phyloP scores from a whole-genome alignment of 1,284 basidiomycete species.

The Trichosporon sp. region DNA sequence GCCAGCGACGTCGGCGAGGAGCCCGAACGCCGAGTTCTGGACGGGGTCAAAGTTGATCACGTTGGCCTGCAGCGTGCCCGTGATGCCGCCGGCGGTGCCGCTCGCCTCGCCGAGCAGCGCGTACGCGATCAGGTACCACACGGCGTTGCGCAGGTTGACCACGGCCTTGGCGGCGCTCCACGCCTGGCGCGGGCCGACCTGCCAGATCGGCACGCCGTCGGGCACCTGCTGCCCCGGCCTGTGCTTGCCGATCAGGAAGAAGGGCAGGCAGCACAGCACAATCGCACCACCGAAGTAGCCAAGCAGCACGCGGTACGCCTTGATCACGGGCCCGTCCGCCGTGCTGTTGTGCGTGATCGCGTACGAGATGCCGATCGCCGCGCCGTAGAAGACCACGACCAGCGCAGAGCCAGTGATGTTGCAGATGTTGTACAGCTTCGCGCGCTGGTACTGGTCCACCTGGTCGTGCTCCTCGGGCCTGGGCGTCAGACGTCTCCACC shows the following conservation, averaged over 20 bases:
- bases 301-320: slow-evolving; percentile 15
- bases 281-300: slow-evolving; percentile 17
- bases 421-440: slow-evolving; percentile 21
- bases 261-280: slow-evolving; percentile 14
- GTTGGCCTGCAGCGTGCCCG: slow-evolving; percentile 18
- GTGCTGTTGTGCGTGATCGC: slow-evolving; percentile 11
- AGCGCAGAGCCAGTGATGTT: slow-evolving; percentile 13
- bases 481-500: not conserved
- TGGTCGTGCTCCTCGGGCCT: slow-evolving; percentile 21
- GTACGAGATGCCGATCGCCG: slow-evolving; percentile 12
- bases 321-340: not conserved
- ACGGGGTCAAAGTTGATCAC: slow-evolving; percentile 18
- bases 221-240: slow-evolving; percentile 23
- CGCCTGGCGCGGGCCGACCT: slow-evolving; percentile 15
- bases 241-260: slow-evolving; percentile 16
- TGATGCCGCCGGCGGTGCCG: slow-evolving; percentile 14
- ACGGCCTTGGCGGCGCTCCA: slow-evolving; percentile 16
- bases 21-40: slow-evolving; percentile 12
- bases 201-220: slow-evolving; percentile 10
- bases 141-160: slow-evolving; percentile 14
- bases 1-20: slow-evolving; percentile 16
- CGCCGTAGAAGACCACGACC: slow-evolving; percentile 11
- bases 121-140: slow-evolving; percentile 21
- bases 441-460: slow-evolving; percentile 18
- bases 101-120: slow-evolving; percentile 7